A percentile compares a stretch with the other conserved stretches of the same genome.
These are phyloP conservation scores for Candida easanensis DNA, from an alignment of 805 yeast species.

Conservation along the genomic window DNA sequence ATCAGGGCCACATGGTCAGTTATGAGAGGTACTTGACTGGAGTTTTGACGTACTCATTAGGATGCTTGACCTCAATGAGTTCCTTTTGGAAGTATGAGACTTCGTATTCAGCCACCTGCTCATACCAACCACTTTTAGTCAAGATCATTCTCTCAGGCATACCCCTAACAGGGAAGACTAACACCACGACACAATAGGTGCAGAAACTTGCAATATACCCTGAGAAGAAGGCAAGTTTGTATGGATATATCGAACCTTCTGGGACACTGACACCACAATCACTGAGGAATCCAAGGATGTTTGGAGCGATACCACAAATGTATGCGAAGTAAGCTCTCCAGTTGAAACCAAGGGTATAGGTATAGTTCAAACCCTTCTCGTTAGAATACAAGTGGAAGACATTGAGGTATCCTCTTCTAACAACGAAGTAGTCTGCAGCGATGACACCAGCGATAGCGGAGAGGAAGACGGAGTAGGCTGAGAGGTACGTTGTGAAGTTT, in stretches of 20 bases:
- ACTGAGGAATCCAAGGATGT: conserved; percentile 85
- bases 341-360: conserved; percentile 64
- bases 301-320: conserved; percentile 75
- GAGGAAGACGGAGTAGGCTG: conserved; percentile 80
- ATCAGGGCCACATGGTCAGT: no score
- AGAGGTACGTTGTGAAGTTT: conserved; percentile 73
- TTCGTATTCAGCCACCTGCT: conserved; percentile 23
- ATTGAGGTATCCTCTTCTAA: conserved; percentile 69
- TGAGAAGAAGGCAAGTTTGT: conserved; percentile 70
- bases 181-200: conserved; percentile 51
- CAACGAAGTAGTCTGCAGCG: conserved; percentile 62
- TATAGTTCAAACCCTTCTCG: conserved; percentile 43
- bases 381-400: conserved; percentile 63
- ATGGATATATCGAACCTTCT: conserved; percentile 70
- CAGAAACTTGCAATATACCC: conserved; percentile 64
- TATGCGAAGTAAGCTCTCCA: conserved; percentile 87
- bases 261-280: conserved; percentile 80
- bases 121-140: conserved; percentile 47
- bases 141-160: conserved; percentile 39
- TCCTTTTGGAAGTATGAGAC: conserved; percentile 17
- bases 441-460: conserved; percentile 82
- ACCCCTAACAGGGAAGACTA: conserved; percentile 51
- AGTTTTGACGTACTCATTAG: conserved; percentile 18
- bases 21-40: no score
- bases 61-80: conserved; percentile 15